Conservation (phyloP, 805 yeast genomes). For the Trichomonascus vanleenenianus region DNA sequence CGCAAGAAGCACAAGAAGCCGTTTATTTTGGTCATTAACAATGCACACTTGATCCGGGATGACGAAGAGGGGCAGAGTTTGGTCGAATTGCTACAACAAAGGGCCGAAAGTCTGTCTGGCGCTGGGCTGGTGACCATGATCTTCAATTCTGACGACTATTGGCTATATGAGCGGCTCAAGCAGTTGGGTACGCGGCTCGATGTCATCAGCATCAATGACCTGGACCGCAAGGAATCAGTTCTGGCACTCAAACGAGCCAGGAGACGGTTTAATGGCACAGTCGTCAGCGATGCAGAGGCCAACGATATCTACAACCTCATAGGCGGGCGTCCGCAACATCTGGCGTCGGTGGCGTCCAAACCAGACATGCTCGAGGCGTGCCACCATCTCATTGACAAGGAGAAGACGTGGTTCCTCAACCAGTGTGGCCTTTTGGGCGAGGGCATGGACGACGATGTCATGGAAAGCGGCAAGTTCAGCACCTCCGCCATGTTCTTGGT, state of each 20-base stretch:
- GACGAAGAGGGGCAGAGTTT: conserved; percentile 66
- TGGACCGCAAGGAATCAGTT: conserved; percentile 47
- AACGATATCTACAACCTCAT: conserved; percentile 55
- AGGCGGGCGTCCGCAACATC: conserved; percentile 82
- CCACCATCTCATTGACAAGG: conserved; percentile 65
- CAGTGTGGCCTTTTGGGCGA: conserved; percentile 73
- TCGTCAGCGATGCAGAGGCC: conserved; percentile 36
- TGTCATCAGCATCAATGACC: conserved; percentile 55
- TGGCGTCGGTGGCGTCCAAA: conserved; percentile 47
- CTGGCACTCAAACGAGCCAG: conserved; percentile 47
- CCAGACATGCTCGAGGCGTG: conserved; percentile 43
- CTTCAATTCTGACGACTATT: conserved; percentile 77
- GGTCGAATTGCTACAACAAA: conserved; percentile 71
- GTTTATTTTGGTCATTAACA: conserved; percentile 60
- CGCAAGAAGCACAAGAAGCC: conserved; percentile 40
- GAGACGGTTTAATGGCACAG: conserved; percentile 33
- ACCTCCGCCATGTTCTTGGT: conserved; percentile 66
- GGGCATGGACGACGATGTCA: conserved; percentile 83
- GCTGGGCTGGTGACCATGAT: conserved; percentile 62
- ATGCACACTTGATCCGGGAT: conserved; percentile 60
- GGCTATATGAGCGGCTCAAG: conserved; percentile 75
- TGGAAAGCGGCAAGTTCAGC: conserved; percentile 74
- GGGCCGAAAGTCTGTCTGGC: conserved; percentile 72
- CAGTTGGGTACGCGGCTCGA: conserved; percentile 67
- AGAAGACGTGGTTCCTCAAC: conserved; percentile 78